A percentile compares a stretch with the other conserved stretches of the same genome.
phyloP scores from a whole-genome alignment of 495 filamentous ascomycete genomes.

The Talaromyces nanjingensis region DNA sequence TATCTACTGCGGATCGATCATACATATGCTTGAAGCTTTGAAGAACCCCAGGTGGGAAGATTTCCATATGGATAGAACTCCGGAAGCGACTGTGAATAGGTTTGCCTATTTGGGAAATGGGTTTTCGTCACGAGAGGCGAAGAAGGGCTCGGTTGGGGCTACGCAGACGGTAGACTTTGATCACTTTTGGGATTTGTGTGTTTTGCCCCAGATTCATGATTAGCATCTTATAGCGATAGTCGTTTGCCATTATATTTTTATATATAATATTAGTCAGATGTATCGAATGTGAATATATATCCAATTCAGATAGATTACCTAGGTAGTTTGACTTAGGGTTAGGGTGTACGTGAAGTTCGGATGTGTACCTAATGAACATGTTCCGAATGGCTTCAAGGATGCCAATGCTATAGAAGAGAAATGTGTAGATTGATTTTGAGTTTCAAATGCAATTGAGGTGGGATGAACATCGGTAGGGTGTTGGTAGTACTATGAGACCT shows the following conservation, averaged over 20 bases:
- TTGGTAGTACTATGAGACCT: too few species aligned
- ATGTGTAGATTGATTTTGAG: too few species aligned
- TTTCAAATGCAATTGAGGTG: too few species aligned
- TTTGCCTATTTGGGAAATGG: background rate
- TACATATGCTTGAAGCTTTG: background rate
- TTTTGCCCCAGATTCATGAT: background rate
- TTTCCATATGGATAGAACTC: background rate
- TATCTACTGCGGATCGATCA: background rate
- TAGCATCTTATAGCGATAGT: background rate
- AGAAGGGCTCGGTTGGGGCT: background rate
- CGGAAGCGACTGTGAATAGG: background rate
- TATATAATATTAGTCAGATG: background rate
- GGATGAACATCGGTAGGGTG: too few species aligned
- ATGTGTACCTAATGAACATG: too few species aligned
- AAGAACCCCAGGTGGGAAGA: background rate
- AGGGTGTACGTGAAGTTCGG: too few species aligned
- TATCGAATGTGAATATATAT: too few species aligned
- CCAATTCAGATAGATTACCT: too few species aligned
- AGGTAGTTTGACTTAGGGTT: too few species aligned
- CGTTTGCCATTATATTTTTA: background rate
- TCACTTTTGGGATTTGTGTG: background rate
- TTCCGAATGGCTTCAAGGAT: too few species aligned
- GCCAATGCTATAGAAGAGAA: too few species aligned
- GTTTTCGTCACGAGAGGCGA: background rate
- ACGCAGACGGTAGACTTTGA: background rate